Conservation (phyloP, 257 asterid genomes). For the Euphrasia confusa region DNA sequence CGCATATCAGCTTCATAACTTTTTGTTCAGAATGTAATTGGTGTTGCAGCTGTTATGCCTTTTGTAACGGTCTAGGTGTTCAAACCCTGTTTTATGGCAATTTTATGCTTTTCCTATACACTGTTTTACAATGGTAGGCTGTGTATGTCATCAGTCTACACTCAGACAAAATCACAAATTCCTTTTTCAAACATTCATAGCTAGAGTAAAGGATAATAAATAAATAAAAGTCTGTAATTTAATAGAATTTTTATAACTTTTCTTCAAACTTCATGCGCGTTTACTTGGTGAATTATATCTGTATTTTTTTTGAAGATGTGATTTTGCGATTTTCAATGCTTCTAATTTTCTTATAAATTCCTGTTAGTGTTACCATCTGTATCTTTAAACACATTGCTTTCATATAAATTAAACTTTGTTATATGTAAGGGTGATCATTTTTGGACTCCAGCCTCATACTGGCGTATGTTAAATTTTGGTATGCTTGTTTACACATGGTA, state of each 20-base stretch:
- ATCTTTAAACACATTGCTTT: background rate
- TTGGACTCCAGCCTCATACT: background rate
- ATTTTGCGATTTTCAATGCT: too few species aligned
- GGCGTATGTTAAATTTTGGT: background rate
- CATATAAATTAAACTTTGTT: background rate
- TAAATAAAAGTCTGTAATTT: background rate
- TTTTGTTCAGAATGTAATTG: background rate
- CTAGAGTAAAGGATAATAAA: background rate
- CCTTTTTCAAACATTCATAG: background rate
- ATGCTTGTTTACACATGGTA: background rate
- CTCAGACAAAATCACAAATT: background rate
- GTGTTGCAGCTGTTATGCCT: background rate
- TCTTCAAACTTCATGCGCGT: background rate
- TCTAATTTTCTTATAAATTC: background rate
- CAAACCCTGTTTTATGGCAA: background rate
- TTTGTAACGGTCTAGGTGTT: background rate
- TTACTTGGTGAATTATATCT: background rate
- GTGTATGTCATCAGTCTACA: background rate
- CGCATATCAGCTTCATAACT: background rate
- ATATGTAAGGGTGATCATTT: background rate
- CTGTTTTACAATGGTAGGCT: background rate
- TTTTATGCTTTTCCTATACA: background rate
- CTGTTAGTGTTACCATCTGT: conserved; percentile 9
- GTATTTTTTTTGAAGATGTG: too few species aligned
- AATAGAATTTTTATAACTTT: background rate